Conservation (phyloP, 106 monocot species). For the Dendrobium huoshanense region DNA sequence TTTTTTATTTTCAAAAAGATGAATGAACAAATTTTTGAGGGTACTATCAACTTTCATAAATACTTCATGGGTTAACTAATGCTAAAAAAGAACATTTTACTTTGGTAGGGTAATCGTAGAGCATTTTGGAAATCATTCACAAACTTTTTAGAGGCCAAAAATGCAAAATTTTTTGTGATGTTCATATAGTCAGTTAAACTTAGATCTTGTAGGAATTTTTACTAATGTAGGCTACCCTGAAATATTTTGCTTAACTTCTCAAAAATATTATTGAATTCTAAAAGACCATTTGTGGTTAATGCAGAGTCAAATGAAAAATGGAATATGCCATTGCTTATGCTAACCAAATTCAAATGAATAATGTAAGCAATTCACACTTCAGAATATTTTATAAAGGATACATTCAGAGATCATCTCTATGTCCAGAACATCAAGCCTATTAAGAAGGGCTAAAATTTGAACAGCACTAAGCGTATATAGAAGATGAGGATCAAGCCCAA, state of each 20-base stretch:
- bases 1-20: neutral
- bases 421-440: constrained; percentile 64
- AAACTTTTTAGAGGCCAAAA: neutral
- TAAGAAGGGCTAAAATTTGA: constrained; percentile 77
- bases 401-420: constrained; percentile 67
- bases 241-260: no score
- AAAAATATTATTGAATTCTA: no score
- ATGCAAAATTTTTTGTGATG: no score
- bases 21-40: neutral
- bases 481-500: constrained; percentile 89
- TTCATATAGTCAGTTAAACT: neutral
- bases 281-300: neutral
- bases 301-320: neutral
- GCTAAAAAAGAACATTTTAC: neutral
- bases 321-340: neutral
- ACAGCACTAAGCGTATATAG: constrained; percentile 84
- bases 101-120: neutral
- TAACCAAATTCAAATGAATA: neutral
- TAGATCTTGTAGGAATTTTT: neutral
- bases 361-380: neutral
- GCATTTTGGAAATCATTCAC: neutral
- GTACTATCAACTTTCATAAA: neutral
- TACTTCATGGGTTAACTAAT: no score
- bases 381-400: constrained; percentile 47
- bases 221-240: neutral